phyloP scores from a whole-genome alignment of 2,329 filamentous ascomycete species.

The Trichoderma pleuroti region DNA sequence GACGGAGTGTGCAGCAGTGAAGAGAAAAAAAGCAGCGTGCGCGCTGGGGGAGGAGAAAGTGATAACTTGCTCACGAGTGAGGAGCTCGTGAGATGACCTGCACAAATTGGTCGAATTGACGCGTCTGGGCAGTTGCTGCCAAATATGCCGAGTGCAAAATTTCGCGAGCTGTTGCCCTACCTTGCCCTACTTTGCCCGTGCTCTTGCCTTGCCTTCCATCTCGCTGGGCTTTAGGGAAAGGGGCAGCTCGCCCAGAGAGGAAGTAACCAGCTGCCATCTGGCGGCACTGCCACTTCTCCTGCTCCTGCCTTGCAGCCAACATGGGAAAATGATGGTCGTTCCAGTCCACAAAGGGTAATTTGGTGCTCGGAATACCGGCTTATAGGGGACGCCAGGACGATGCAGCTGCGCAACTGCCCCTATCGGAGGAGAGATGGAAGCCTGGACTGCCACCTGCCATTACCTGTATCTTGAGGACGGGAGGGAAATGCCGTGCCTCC shows the following conservation, averaged over 20 bases:
- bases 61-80: neutral
- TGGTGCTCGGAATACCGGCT: neutral
- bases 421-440: neutral
- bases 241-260: neutral
- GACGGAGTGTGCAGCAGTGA: neutral
- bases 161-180: neutral
- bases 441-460: neutral
- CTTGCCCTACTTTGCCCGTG: neutral
- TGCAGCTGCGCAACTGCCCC: neutral
- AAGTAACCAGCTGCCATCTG: neutral
- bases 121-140: conserved; percentile 9
- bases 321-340: neutral
- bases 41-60: neutral
- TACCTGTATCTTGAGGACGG: neutral
- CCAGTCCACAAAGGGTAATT: neutral
- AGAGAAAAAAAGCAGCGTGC: neutral
- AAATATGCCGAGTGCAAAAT: neutral
- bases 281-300: neutral
- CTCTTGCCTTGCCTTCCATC: neutral
- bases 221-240: neutral
- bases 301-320: neutral
- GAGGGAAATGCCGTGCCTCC: neutral
- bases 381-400: neutral
- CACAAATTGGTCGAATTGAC: neutral
- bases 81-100: neutral